Percentiles rank a stretch among this genome's conserved stretches.
Evolutionary conservation across 352 stramenopile species (phyloP).

Genomic region (Phytophthora hibernalis): DNA sequence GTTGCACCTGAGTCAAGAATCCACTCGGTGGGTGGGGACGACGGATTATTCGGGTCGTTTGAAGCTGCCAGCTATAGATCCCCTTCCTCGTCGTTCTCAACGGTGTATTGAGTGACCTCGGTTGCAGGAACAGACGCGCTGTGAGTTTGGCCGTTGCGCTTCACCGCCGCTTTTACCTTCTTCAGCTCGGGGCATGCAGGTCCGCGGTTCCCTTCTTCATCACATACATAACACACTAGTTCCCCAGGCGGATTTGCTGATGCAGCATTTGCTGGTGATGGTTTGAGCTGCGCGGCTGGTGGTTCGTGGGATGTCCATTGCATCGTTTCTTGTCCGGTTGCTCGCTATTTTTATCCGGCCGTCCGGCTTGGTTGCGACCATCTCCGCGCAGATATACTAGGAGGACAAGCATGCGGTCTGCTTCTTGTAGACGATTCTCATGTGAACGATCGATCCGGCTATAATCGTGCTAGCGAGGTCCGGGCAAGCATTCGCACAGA

Average conservation of each 20-base stretch:
- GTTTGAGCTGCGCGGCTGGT: neutral
- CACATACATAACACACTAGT: constrained; percentile 20
- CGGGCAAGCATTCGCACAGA: constrained; percentile 3
- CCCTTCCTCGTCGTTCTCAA: no score
- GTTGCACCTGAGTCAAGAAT: neutral
- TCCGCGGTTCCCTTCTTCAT: constrained; percentile 18
- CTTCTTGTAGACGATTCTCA: neutral
- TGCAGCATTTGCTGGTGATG: neutral
- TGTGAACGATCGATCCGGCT: neutral
- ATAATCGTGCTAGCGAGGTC: constrained; percentile 12
- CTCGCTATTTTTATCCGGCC: neutral
- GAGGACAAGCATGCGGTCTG: neutral
- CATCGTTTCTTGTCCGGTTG: neutral
- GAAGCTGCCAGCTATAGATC: no score
- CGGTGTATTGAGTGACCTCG: no score
- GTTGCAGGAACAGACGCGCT: no score
- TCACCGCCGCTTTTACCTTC: neutral
- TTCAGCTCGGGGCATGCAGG: constrained; percentile 8
- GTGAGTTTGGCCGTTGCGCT: constrained; percentile 9
- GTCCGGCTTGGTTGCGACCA: neutral
- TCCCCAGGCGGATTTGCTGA: neutral
- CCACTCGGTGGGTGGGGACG: no score
- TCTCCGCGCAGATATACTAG: neutral
- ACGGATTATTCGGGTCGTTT: no score
- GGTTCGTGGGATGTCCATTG: neutral